Base-by-base conservation (phyloP, 1,139 yeast genomes). In the Yamadazyma blattariae region DNA sequence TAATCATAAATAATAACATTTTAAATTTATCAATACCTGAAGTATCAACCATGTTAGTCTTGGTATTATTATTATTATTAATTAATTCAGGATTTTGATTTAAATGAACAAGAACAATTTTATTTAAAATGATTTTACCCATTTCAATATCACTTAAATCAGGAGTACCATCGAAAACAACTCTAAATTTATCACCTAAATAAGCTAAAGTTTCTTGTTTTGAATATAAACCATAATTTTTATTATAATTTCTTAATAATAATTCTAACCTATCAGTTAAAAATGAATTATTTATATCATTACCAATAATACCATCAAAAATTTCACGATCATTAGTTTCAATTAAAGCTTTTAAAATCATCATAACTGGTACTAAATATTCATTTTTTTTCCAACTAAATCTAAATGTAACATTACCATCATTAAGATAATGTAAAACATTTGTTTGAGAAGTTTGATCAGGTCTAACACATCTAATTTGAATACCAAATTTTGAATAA, bases 401-500 rank as follows among this genome's bases (percentile, higher is more conserved):
- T 58, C 98, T 74, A 68, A 92, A 88, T 1, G 97, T 90, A 36
- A 90, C 96, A 53, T 86, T 92, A 63, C 98, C 99, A 55, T 94
- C 97, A 51, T 78, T 86, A 56, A 94, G 76, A 59, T 94, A 92
- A 62, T 94, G 99, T 57, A 92, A 71, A 7, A 92, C 97, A 55
- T 92, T 92, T 4, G 98, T 89, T 64, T 90, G 97, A 12, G 98
- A 89, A 10, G 96, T 86, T 66, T 92, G 97, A 61, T 94, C 99
- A 4, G 95, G 95, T 57, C 98, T 80, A 5, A 89, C 97, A 46
- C 85, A 79, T 64, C 99, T 79, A 43, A 92, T 85, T 67, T 90
- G 97, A 41, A 92, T 79, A 79, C 98, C 99, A 50, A 65, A 94
- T 46, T 82, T 80, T 33, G 96, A 72, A 65, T 94, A 92, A 7